Evolutionary conservation across 2,329 filamentous ascomycete genomes (phyloP), one percentile per base, ranked within the genome.

Genomic region (Pseudogymnoascus pannorum): DNA sequence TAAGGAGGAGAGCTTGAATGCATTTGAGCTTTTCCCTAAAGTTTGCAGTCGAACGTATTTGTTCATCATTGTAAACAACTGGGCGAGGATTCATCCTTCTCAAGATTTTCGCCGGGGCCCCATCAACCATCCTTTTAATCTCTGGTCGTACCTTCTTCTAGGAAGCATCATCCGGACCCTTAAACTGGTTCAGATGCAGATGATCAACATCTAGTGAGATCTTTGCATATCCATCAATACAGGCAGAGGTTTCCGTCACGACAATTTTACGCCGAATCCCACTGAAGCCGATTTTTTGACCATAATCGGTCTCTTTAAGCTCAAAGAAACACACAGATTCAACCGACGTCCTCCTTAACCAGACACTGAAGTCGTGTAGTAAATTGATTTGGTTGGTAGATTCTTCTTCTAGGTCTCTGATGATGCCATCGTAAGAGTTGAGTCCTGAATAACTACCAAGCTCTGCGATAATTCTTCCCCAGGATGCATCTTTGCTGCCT

Each of bases 351-450:
- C 11, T 44, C 16, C 18, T 44, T 44, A 44, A 14, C 40, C 40
- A 44, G 18, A 22, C 11, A 22, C 40, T 44, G 40, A 44, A 44
- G 11, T 6, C 2, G 11, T 44, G 40, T 20, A 44, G 20, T 24
- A 44, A 12, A 44, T 44, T 20, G 20, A 44, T 20, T 24, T 44
- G 40, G 40, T 14, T 22, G 18, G 40, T 44, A 3, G 40, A 44
- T 7, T 44, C 40, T 44, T 44, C 40, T 20, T 24, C 40, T 26
- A 22, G 63, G 63, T 59, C 33, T 54, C 20, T 57, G 61, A 59
- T 22, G 18, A 44, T 44, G 18, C 18, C 40, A 9, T 44, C 40
- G 40, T 44, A 22, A 11, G 40, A 44, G 18, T 12, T 12, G 14
- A 44, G 22, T 12, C 40, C 40, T 6, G 18, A 44, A 44, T 44